A percentile compares a stretch with the other conserved stretches of the same genome.
Conservation (phyloP, 2,329 filamentous ascomycete species). For the Colletotrichum sp. region DNA sequence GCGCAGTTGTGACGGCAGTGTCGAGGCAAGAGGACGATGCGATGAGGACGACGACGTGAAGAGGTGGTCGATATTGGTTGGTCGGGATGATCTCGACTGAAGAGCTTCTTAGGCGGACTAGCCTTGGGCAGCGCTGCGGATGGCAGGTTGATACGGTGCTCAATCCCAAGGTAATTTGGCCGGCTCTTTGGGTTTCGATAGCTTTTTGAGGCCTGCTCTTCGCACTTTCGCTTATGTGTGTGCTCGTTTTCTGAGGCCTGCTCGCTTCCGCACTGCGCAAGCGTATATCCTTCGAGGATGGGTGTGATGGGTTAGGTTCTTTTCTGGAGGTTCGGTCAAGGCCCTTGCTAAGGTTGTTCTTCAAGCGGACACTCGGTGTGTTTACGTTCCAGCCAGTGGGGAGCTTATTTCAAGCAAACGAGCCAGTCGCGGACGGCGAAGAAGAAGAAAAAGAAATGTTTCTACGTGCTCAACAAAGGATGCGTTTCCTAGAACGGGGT, state of each 20-base stretch:
- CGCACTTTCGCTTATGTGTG: background rate
- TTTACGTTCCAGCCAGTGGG: slow-evolving; percentile 3
- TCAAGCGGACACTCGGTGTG: background rate
- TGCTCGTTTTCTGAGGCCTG: background rate
- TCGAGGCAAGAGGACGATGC: background rate
- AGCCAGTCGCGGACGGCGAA: background rate
- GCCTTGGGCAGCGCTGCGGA: background rate
- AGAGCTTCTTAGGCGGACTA: background rate
- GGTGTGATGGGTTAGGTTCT: background rate
- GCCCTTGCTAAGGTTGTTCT: background rate
- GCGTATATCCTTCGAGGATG: background rate
- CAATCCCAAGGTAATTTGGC: background rate
- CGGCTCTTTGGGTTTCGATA: background rate
- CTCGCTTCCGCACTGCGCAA: background rate
- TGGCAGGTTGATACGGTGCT: background rate
- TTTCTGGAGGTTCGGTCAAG: background rate
- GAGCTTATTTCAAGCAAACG: background rate
- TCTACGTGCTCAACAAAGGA: background rate
- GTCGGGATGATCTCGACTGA: background rate
- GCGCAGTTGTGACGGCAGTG: background rate
- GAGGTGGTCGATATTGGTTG: background rate
- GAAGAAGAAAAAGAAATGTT: background rate
- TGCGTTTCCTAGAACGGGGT: background rate
- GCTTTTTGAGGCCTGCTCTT: slow-evolving; percentile 15
- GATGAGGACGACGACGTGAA: background rate